Percentiles rank a stretch among this genome's conserved stretches.
Conservation (phyloP, 139 green algal genomes). For the Closterium sp. region DNA sequence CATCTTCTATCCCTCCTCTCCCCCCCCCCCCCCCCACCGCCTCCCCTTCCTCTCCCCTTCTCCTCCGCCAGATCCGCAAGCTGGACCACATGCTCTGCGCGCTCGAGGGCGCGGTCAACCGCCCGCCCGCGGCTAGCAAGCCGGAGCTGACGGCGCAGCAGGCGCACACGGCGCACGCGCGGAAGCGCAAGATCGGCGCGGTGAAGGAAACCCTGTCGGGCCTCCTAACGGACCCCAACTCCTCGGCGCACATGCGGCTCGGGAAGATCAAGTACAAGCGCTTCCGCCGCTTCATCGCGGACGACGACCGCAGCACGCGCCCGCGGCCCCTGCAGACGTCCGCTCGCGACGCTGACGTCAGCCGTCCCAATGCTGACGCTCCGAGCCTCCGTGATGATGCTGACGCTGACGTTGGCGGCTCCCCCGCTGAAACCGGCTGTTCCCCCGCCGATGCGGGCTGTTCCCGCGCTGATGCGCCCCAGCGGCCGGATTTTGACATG, state of each 20-base stretch:
- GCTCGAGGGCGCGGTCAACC: background rate
- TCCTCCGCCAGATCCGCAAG: background rate
- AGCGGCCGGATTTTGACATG: background rate
- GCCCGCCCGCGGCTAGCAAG: background rate
- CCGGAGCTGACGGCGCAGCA: background rate
- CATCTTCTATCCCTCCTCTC: too few species aligned
- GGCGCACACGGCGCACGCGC: background rate
- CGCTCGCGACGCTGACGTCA: background rate
- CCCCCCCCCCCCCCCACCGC: background rate
- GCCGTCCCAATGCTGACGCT: background rate
- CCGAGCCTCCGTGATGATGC: background rate
- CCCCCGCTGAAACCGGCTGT: too few species aligned
- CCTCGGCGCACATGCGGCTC: background rate
- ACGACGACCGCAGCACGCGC: background rate
- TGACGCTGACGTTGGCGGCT: background rate
- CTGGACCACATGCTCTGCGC: background rate
- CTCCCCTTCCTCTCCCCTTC: background rate
- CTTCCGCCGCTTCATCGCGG: background rate
- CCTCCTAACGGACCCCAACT: background rate
- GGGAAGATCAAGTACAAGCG: conserved; percentile 9
- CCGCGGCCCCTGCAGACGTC: background rate
- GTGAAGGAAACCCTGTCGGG: background rate
- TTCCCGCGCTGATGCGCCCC: background rate
- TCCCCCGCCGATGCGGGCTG: too few species aligned
- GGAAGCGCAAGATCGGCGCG: background rate